Evolutionary conservation across 441 rosid species (phyloP).

Genomic region (Pelargonium citronellum): DNA sequence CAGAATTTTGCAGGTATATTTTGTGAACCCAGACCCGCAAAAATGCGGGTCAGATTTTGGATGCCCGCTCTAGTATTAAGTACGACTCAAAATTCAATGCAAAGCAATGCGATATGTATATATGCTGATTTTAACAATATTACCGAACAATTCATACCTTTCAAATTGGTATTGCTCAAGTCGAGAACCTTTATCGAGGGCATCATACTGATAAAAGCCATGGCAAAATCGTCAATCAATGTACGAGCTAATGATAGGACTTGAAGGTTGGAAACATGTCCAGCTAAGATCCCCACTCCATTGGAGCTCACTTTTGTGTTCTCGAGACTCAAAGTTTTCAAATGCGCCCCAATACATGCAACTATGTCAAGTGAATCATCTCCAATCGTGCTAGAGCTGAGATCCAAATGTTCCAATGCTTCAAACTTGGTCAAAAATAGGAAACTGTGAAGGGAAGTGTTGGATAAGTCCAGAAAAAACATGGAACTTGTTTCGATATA

Average conservation of each 20-base stretch:
- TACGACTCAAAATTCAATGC: too few species aligned
- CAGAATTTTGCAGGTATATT: too few species aligned
- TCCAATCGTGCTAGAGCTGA: conserved; percentile 49
- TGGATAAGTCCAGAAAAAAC: conserved; percentile 58
- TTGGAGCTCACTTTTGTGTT: conserved; percentile 62
- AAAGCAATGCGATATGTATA: background rate
- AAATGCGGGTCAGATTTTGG: too few species aligned
- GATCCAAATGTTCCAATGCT: conserved; percentile 63
- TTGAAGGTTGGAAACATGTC: conserved; percentile 62
- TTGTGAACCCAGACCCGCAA: background rate
- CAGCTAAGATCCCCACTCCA: conserved; percentile 55
- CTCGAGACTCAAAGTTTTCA: conserved; percentile 59
- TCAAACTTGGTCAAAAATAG: conserved; percentile 51
- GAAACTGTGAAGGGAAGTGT: conserved; percentile 49
- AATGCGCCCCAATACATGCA: conserved; percentile 48
- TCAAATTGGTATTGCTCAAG: conserved; percentile 63
- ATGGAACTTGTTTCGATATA: conserved; percentile 41
- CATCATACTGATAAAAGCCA: conserved; percentile 54
- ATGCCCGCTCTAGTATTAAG: too few species aligned
- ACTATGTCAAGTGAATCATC: conserved; percentile 64
- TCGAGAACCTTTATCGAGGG: conserved; percentile 55
- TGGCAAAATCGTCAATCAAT: conserved; percentile 50
- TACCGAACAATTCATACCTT: conserved; percentile 41
- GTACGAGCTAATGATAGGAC: conserved; percentile 53
- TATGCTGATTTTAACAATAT: background rate